Conservation (phyloP, 2,329 filamentous ascomycete genomes). For the Epichloe bromicola region DNA sequence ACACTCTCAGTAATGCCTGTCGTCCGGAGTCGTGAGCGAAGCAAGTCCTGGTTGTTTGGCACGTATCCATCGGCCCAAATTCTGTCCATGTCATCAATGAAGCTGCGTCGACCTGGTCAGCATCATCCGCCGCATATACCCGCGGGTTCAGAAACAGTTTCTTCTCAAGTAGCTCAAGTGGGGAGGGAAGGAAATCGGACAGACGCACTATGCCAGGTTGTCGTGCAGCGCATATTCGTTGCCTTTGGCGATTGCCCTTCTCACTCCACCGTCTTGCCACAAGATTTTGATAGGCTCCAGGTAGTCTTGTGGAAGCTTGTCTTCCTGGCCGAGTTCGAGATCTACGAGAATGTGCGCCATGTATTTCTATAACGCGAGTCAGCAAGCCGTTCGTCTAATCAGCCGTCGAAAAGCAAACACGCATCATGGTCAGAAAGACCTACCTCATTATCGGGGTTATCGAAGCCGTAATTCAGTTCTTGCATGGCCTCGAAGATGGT, state of each 20-base stretch:
- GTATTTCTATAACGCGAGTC: constrained; percentile 44
- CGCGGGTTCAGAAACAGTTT: not conserved
- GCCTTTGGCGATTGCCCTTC: constrained; percentile 77
- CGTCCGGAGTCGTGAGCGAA: constrained; percentile 92
- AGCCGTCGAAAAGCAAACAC: constrained; percentile 11
- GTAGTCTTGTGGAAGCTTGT: constrained; percentile 66
- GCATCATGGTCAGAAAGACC: constrained; percentile 15
- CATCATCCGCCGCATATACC: not conserved
- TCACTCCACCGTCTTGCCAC: constrained; percentile 75
- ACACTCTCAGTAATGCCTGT: constrained; percentile 95
- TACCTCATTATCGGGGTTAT: constrained; percentile 68
- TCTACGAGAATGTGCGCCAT: constrained; percentile 68
- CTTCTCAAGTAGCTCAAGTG: too few species aligned
- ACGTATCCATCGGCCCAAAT: constrained; percentile 68
- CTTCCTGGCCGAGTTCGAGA: constrained; percentile 69
- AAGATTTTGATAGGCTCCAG: constrained; percentile 69
- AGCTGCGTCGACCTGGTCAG: constrained; percentile 38
- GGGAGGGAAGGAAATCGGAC: constrained; percentile 20
- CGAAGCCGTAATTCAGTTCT: constrained; percentile 67
- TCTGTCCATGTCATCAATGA: constrained; percentile 66
- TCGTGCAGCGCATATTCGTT: constrained; percentile 96
- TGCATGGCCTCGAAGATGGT: constrained; percentile 85
- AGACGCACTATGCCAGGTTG: constrained; percentile 81
- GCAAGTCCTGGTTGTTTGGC: constrained; percentile 85
- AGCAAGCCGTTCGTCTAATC: not conserved